These are phyloP conservation scores for Telopea speciosissima DNA, from an alignment of 177 flowering plant genomes.

Conservation along the genomic window DNA sequence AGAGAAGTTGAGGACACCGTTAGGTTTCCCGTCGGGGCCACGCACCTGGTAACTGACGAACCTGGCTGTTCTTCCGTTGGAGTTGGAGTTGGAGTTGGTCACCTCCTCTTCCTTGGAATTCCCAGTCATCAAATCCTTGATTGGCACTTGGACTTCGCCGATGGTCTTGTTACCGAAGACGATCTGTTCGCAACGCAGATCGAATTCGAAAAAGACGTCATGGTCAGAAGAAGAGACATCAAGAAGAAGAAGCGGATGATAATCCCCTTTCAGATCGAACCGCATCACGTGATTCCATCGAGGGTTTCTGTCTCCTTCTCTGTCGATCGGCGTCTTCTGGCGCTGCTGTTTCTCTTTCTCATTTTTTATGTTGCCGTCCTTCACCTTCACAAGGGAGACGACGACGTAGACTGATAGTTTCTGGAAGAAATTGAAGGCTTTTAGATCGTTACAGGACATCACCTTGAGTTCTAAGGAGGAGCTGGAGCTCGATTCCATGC, in stretches of 20 bases:
- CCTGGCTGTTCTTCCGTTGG: constrained; percentile 22
- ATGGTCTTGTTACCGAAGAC: constrained; percentile 32
- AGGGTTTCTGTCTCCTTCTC: constrained; percentile 39
- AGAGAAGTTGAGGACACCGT: constrained; percentile 50
- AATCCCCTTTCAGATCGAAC: constrained; percentile 24
- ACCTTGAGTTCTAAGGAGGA: constrained; percentile 27
- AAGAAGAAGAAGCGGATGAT: neutral
- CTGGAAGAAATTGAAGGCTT: constrained; percentile 53
- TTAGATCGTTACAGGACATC: constrained; percentile 34
- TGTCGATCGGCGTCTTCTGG: constrained; percentile 37
- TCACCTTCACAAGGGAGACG: constrained; percentile 20
- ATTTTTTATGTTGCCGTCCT: constrained; percentile 14
- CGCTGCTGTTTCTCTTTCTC: constrained; percentile 16
- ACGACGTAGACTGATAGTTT: constrained; percentile 34
- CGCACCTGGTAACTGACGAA: constrained; percentile 45
- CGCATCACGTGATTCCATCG: constrained; percentile 50
- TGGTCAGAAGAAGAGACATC: constrained; percentile 11
- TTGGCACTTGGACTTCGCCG: constrained; percentile 45
- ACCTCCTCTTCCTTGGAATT: constrained; percentile 11
- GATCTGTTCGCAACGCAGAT: constrained; percentile 26
- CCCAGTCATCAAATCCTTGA: constrained; percentile 31
- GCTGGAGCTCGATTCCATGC: constrained; percentile 6
- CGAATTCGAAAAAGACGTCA: constrained; percentile 29
- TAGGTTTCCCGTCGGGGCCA: constrained; percentile 31
- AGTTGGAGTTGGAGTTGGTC: neutral